Conservation (phyloP, 306 rosid genomes). For the Hippophae tibetana region DNA sequence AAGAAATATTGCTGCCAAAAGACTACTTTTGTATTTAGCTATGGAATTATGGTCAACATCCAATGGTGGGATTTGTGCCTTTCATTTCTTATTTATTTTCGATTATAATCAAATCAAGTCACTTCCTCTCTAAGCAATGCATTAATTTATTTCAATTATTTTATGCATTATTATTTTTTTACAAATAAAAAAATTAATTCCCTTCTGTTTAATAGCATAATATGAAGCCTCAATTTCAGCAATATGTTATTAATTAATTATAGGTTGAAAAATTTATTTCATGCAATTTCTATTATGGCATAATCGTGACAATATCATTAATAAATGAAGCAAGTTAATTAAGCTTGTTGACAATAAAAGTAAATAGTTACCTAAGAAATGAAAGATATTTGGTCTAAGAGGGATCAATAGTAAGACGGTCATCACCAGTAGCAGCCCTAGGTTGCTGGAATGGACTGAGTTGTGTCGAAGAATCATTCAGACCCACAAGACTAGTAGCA, state of each 20-base stretch:
- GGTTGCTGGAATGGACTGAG: constrained; percentile 67
- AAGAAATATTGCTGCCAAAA: not conserved
- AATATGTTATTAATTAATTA: too few species aligned
- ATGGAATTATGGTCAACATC: not conserved
- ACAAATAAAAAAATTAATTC: too few species aligned
- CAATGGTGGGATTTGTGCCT: constrained; percentile 14
- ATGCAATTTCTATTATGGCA: too few species aligned
- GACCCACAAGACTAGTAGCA: constrained; percentile 50
- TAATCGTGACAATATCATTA: too few species aligned
- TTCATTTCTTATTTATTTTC: not conserved
- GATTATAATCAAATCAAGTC: not conserved
- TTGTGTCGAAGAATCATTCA: constrained; percentile 73
- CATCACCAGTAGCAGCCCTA: constrained; percentile 51
- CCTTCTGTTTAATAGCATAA: too few species aligned
- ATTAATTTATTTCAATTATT: too few species aligned
- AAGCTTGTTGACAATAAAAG: not conserved
- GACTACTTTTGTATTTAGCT: not conserved
- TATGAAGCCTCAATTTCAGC: too few species aligned
- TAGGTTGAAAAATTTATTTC: too few species aligned
- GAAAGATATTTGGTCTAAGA: constrained; percentile 42
- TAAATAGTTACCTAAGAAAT: not conserved
- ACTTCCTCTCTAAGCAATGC: not conserved
- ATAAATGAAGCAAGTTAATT: too few species aligned
- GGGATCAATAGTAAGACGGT: constrained; percentile 69
- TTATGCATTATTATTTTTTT: too few species aligned